Conservation (phyloP, 108 stramenopile species). For the Epipyxis sp. region DNA sequence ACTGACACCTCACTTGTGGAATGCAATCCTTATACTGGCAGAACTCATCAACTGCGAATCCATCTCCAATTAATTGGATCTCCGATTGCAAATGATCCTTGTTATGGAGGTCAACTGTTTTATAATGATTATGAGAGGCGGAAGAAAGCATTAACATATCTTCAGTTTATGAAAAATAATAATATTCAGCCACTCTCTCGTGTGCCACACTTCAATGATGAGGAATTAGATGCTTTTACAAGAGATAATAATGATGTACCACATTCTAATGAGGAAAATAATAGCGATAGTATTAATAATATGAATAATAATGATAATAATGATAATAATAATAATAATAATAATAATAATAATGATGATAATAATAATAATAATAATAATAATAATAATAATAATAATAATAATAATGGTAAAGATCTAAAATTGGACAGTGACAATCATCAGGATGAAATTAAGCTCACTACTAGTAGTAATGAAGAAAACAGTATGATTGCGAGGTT, state of each 20-base stretch:
- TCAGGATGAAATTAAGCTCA: too few relatives aligned
- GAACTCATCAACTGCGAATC: slow-evolving; percentile 84
- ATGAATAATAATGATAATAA: too few relatives aligned
- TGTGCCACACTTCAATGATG: neutral
- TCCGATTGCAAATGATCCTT: slow-evolving; percentile 73
- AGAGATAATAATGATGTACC: neutral
- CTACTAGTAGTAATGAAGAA: too few relatives aligned
- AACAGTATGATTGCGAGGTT: too few relatives aligned
- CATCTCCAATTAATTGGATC: slow-evolving; percentile 70
- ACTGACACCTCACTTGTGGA: slow-evolving; percentile 59
- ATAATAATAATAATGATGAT: too few relatives aligned
- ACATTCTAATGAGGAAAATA: too few relatives aligned
- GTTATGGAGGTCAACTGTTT: slow-evolving; percentile 64
- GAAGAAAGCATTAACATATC: neutral
- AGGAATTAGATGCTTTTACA: neutral
- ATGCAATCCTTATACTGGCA: slow-evolving; percentile 73
- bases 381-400: too few relatives aligned
- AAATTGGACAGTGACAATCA: too few relatives aligned
- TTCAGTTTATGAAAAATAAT: neutral
- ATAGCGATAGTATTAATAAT: too few relatives aligned
- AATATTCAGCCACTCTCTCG: neutral
- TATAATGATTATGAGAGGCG: neutral
- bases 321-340: too few relatives aligned
- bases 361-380: too few relatives aligned
- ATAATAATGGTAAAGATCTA: too few relatives aligned